These are phyloP conservation scores for Coemansia sp. DNA, from an alignment of 192 early-diverging fungal species.

Conservation along the genomic window DNA sequence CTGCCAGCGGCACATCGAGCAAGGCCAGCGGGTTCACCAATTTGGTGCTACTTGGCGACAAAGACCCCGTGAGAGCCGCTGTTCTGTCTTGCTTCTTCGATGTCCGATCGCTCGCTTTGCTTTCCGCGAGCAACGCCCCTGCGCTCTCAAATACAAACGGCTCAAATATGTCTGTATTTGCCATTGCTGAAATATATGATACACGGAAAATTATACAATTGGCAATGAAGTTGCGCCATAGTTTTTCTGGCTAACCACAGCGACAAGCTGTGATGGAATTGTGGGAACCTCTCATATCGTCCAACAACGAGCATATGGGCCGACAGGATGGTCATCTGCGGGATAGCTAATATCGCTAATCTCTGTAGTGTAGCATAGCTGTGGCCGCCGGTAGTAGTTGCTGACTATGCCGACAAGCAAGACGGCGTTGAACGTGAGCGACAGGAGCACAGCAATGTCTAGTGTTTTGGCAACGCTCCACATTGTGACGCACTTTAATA, in stretches of 20 bases:
- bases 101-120: not conserved
- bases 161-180: conserved; percentile 2
- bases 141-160: not conserved
- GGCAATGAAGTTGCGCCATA: not conserved
- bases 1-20: not conserved
- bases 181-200: not conserved
- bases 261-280: not conserved
- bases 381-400: not conserved
- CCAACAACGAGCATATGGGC: conserved; percentile 17
- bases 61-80: conserved; percentile 3
- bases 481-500: conserved; percentile 7
- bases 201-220: not conserved
- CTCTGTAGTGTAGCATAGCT: conserved; percentile 17
- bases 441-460: conserved; percentile 24
- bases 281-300: not conserved
- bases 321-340: conserved; percentile 1
- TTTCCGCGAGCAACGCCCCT: not conserved
- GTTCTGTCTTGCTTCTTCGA: not conserved
- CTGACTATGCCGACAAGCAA: conserved; percentile 26
- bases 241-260: not conserved
- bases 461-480: conserved; percentile 22
- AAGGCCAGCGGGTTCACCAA: conserved; percentile 11
- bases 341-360: conserved; percentile 25
- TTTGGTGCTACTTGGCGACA: conserved; percentile 32
- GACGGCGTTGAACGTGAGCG: conserved; percentile 27